phyloP scores from a whole-genome alignment of 352 stramenopile species.

The Globisporangium sylvaticum region DNA sequence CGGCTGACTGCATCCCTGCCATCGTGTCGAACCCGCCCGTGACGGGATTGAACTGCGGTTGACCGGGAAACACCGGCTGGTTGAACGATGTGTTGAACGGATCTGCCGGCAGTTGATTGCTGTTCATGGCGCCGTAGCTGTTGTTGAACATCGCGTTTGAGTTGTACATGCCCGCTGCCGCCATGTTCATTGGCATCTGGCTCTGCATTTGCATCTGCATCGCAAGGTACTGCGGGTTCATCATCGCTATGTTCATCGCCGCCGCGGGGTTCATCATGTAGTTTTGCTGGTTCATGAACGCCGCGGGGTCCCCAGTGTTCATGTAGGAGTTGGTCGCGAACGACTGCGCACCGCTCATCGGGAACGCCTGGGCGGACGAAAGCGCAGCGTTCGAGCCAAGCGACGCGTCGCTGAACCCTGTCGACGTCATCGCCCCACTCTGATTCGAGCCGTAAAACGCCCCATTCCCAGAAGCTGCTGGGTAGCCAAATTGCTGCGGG shows the following conservation, averaged over 20 bases:
- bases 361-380: conserved; percentile 26
- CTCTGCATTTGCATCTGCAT: conserved; percentile 58
- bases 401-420: conserved; percentile 18
- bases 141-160: conserved; percentile 23
- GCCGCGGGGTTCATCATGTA: conserved; percentile 36
- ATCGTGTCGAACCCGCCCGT: conserved; percentile 23
- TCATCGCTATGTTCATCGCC: conserved; percentile 34
- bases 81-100: conserved; percentile 64
- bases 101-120: conserved; percentile 49
- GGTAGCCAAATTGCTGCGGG: conserved; percentile 10
- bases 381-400: conserved; percentile 13
- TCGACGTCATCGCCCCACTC: conserved; percentile 16
- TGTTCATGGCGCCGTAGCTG: conserved; percentile 21
- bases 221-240: conserved; percentile 56
- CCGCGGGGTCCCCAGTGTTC: conserved; percentile 18
- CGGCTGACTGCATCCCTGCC: conserved; percentile 33
- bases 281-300: conserved; percentile 40
- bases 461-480: background rate
- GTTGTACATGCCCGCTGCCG: conserved; percentile 38
- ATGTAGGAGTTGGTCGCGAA: conserved; percentile 44
- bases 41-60: conserved; percentile 18
- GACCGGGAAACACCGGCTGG: conserved; percentile 31
- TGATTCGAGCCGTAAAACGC: conserved; percentile 14
- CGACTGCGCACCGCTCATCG: conserved; percentile 27
- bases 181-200: conserved; percentile 42